These are phyloP conservation scores for Fusarium sp. DNA, from an alignment of 2,329 filamentous ascomycete species.

Conservation along the genomic window DNA sequence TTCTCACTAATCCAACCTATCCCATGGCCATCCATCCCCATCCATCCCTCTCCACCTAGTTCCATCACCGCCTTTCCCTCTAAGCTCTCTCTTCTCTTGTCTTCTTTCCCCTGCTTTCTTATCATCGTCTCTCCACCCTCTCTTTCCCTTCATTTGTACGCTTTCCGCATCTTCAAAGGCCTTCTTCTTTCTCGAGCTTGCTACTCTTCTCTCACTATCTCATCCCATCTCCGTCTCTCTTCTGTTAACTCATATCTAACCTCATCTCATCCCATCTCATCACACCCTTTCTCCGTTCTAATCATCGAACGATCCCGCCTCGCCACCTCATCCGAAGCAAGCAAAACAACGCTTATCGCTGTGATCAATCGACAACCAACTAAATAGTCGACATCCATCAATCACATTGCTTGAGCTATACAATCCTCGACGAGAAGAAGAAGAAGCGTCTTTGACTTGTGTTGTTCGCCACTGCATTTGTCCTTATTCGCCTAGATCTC, in stretches of 20 bases:
- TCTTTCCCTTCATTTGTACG: constrained; percentile 49
- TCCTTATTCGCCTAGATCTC: constrained; percentile 35
- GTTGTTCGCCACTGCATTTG: constrained; percentile 36
- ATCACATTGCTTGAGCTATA: constrained; percentile 37
- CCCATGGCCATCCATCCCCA: constrained; percentile 49
- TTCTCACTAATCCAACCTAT: constrained; percentile 43
- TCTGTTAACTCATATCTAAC: constrained; percentile 34
- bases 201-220: constrained; percentile 43
- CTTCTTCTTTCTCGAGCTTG: constrained; percentile 53
- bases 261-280: constrained; percentile 23
- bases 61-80: constrained; percentile 53
- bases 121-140: constrained; percentile 50
- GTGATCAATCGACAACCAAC: constrained; percentile 34
- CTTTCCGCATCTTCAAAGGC: constrained; percentile 49
- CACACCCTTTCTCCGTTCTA: constrained; percentile 28
- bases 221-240: constrained; percentile 34
- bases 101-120: constrained; percentile 49
- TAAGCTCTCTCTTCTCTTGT: constrained; percentile 50
- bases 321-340: constrained; percentile 44
- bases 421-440: constrained; percentile 44
- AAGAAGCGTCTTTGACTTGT: constrained; percentile 48
- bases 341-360: constrained; percentile 38
- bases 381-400: constrained; percentile 15
- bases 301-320: constrained; percentile 38
- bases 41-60: constrained; percentile 50